Evolutionary conservation across 495 filamentous ascomycete species (phyloP).

Genomic region (Extremus antarcticus): DNA sequence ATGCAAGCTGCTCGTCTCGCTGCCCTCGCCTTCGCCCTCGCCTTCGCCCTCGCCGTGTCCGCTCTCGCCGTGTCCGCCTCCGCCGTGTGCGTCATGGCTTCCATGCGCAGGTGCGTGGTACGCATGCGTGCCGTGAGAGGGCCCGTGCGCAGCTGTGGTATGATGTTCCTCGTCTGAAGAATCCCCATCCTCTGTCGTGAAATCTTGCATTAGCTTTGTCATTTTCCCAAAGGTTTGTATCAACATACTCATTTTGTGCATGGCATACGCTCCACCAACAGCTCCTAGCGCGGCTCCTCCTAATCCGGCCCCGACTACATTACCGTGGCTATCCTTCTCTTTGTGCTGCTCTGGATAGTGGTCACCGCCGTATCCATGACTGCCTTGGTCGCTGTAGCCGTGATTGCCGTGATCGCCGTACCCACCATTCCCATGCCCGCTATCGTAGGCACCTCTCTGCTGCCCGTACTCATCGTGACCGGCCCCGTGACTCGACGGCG

Average conservation of each 20-base stretch:
- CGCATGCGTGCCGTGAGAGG: no score
- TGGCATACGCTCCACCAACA: not conserved
- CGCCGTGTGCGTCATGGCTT: no score
- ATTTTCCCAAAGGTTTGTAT: no score
- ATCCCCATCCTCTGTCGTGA: no score
- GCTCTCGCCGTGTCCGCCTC: no score
- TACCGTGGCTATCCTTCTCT: not conserved
- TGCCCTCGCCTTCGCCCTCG: no score
- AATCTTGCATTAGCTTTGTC: no score
- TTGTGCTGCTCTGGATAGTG: not conserved
- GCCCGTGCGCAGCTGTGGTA: no score
- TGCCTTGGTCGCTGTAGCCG: not conserved
- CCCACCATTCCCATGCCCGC: not conserved
- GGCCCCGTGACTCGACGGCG: not conserved
- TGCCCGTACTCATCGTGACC: slow-evolving; percentile 3
- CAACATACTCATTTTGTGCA: slow-evolving; percentile 6
- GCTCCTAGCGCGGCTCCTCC: slow-evolving; percentile 2
- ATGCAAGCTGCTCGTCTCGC: no score
- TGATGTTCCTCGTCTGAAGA: no score
- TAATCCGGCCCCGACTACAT: not conserved
- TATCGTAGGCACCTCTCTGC: slow-evolving; percentile 2
- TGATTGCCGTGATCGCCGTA: slow-evolving; percentile 12
- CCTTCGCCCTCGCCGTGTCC: no score
- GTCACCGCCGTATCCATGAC: not conserved
- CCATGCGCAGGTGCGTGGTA: no score